Base-by-base conservation (phyloP, 805 yeast species). In the Candida pseudoglaebosa region DNA sequence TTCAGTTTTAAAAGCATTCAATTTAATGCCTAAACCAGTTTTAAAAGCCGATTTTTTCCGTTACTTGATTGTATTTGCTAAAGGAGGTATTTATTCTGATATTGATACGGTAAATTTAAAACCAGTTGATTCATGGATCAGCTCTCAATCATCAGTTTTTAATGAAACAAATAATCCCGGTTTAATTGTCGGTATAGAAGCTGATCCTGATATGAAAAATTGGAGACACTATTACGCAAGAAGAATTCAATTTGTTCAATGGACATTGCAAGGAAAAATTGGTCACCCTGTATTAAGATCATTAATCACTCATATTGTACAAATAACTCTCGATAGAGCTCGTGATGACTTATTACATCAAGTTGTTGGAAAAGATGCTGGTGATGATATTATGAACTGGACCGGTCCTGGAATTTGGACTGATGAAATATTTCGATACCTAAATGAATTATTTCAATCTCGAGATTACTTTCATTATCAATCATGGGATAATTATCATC, bases 361-460 rank as follows among this genome's bases (percentile, higher is more conserved):
- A 37, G 63, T 77, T 0, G 62, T 70, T 33, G 82, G 85, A 4
- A 75, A 77, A 47, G 82, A 82, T 45, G 62, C 70, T 4, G 95
- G 95, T 5, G 80, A 80, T 15, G 89, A 83, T 54, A 76, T 88
- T 38, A 86, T 88, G 95, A 76, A 83, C 53, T 87, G 96, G 96
- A 87, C 98, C 0, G 99, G 99, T 0, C 96, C 98, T 0, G 98
- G 95, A 1, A 78, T 88, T 16, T 91, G 90, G 80, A 91, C 99
- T 0, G 98, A 93, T 56, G 63, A 77, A 6, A 71, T 91, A 16
- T 88, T 93, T 59, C 78, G 75, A 33, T 89, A 91, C 59, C 68
- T 57, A 65, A 69, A 68, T 47, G 56, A 56, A 34, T 51, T 64
- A n/a, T 42, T 64, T 32, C 67, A 62, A 42, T 41, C 60, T 2